These are phyloP conservation scores for Camptophora hylomeconis DNA, from an alignment of 2,329 filamentous ascomycete genomes.

Conservation along the genomic window DNA sequence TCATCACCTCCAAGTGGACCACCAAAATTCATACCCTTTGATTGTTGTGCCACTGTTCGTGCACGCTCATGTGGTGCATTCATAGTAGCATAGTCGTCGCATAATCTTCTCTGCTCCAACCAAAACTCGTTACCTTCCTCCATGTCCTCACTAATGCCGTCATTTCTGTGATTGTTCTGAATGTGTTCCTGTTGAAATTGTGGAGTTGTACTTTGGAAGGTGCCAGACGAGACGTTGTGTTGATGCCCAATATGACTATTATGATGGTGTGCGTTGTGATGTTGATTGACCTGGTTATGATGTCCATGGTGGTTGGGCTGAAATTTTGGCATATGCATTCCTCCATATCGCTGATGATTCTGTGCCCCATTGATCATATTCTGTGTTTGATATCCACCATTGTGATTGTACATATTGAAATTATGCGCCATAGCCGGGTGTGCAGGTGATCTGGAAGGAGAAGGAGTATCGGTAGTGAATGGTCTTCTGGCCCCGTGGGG, in stretches of 20 bases:
- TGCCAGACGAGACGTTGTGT: constrained; percentile 36
- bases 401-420: constrained; percentile 35
- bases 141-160: constrained; percentile 41
- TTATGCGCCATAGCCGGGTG: constrained; percentile 30
- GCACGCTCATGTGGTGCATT: constrained; percentile 59
- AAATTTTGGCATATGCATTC: constrained; percentile 36
- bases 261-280: constrained; percentile 25
- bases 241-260: constrained; percentile 31
- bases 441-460: constrained; percentile 34
- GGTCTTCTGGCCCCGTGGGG: constrained; percentile 30
- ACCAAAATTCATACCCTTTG: constrained; percentile 30
- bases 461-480: constrained; percentile 33
- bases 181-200: constrained; percentile 37
- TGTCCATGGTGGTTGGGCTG: constrained; percentile 33
- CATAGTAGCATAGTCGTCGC: constrained; percentile 59
- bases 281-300: constrained; percentile 31
- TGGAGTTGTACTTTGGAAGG: constrained; percentile 34
- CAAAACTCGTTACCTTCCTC: constrained; percentile 59
- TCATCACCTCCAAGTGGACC: constrained; percentile 35
- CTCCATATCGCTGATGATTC: constrained; percentile 32
- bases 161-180: constrained; percentile 44
- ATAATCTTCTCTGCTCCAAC: constrained; percentile 73
- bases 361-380: constrained; percentile 39
- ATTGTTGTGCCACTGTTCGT: constrained; percentile 32
- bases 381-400: constrained; percentile 32